phyloP scores from a whole-genome alignment of 805 yeast species.

The Saccharomyces cerevisiae region DNA sequence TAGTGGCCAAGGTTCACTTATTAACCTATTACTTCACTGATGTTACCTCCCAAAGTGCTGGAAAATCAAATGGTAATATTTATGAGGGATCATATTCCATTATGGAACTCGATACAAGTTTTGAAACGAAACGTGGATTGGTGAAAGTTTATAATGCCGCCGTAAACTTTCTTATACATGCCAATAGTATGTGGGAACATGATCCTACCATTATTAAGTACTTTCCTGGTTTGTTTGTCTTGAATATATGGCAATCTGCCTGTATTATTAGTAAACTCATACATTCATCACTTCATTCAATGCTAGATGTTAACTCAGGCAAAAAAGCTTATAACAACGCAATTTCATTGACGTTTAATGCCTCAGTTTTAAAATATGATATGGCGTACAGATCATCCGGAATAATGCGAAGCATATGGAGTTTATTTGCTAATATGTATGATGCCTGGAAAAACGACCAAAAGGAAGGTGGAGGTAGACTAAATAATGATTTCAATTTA shows the following conservation, averaged over 20 bases:
- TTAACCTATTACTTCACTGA: constrained; percentile 77
- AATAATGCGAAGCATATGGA: constrained; percentile 92
- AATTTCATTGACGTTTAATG: constrained; percentile 58
- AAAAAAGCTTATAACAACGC: constrained; percentile 61
- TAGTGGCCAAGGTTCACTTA: constrained; percentile 73
- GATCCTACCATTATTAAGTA: constrained; percentile 61
- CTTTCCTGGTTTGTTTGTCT: constrained; percentile 74
- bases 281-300: constrained; percentile 62
- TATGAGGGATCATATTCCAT: constrained; percentile 6
- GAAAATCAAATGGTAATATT: neutral
- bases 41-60: constrained; percentile 3
- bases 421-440: constrained; percentile 60
- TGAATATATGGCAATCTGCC: constrained; percentile 87
- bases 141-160: constrained; percentile 77
- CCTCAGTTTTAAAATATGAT: constrained; percentile 84
- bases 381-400: constrained; percentile 90
- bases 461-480: constrained; percentile 22
- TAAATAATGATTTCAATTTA: constrained; percentile 28
- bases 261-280: constrained; percentile 71
- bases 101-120: constrained; percentile 23
- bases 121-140: constrained; percentile 65
- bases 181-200: constrained; percentile 48
- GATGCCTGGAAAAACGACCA: constrained; percentile 37
- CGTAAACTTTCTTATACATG: constrained; percentile 58
- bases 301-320: constrained; percentile 65